Evolutionary conservation across 2,329 filamentous ascomycete species (phyloP), one percentile per base, ranked within the genome.

Genomic region (Pseudocercospora ulei): DNA sequence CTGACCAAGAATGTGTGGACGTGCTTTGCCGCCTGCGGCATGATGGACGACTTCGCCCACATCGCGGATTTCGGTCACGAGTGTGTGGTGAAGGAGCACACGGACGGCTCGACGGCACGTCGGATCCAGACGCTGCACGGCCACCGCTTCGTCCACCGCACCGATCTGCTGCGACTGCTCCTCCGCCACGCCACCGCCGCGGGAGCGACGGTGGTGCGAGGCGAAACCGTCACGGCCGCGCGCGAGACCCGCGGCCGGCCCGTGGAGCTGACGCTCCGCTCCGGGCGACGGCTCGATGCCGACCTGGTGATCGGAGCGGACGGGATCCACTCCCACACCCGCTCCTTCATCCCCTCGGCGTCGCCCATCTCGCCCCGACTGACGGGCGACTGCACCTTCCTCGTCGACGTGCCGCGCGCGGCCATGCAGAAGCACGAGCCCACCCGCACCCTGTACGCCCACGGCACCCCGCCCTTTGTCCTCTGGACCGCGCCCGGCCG

Each of bases 301-400:
- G 35, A 38, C 19, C 14, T 43, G 11, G 35, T 43, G 3, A 43
- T 43, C 3, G 40, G 40, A 7, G 35, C 35, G 2, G 40, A 43
- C 25, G 40, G 40, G 7, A 35, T 43, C 8, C 18, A 43, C 23
- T 43, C 40, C 19, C 18, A 43, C 5, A 34, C 29, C 1, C 5
- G 40, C 18, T 26, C 14, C 4, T 23, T 2, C 11, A 38, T 43
- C 9, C 17, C 33, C 7, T 19, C 28, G 2, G 19, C 26, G 5
- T 28, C 35, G 13, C 22, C 26, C 7, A 23, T 38, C 18, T 18
- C 28, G 8, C 40, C 40, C 3, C 14, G 20, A 7, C 24, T 43
- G 1, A 43, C 35, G 2, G 35, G 25, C 23, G 35, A 43, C 17
- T 43, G 40, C 24, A 43, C 40, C 6, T 43, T 43, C 12, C 29